Conservation (phyloP, 176 grass and related monocot species). For the Phoenix dactylifera region DNA sequence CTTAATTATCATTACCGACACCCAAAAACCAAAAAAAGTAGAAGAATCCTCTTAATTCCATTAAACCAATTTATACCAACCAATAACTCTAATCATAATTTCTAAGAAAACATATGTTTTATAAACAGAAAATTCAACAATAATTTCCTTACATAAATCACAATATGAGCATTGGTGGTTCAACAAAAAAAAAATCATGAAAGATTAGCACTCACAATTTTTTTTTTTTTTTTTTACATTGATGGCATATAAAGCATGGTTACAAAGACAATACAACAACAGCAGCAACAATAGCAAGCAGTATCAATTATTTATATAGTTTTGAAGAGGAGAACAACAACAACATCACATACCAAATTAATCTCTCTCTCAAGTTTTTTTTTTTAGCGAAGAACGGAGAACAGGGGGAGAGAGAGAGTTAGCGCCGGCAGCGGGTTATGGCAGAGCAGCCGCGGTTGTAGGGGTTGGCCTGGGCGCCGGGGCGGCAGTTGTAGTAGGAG, state of each 20-base stretch:
- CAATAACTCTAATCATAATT: too few species aligned
- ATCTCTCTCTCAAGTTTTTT: neutral
- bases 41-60: too few species aligned
- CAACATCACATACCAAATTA: conserved; percentile 6
- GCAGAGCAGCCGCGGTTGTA: conserved; percentile 15
- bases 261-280: conserved; percentile 11
- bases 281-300: neutral
- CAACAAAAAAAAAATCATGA: too few species aligned
- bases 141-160: too few species aligned
- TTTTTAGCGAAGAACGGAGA: neutral
- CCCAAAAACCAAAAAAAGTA: too few species aligned
- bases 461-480: conserved; percentile 18
- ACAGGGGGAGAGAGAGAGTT: neutral
- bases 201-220: too few species aligned
- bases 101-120: too few species aligned
- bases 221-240: neutral
- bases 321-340: neutral
- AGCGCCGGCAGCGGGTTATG: conserved; percentile 14
- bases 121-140: too few species aligned
- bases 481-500: conserved; percentile 18
- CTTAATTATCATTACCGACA: too few species aligned
- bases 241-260: conserved; percentile 4
- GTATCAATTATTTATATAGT: conserved; percentile 1
- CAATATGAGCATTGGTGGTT: too few species aligned
- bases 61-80: too few species aligned